Evolutionary conservation across 2,329 filamentous ascomycete genomes (phyloP).

Genomic region (Stemphylium beticola): DNA sequence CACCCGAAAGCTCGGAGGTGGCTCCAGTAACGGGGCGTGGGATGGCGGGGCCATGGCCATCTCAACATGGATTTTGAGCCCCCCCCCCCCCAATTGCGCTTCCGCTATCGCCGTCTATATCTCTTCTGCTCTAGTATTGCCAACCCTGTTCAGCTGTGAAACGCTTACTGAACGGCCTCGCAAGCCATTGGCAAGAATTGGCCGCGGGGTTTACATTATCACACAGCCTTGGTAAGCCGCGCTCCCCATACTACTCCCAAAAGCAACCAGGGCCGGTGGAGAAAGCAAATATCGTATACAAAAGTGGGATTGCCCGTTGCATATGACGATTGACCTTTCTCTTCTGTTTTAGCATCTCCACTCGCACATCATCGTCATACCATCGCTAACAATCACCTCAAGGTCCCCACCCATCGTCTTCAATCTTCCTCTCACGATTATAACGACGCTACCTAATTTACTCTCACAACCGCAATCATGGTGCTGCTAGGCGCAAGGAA

Average conservation of each 20-base stretch:
- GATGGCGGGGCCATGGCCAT: constrained; percentile 17
- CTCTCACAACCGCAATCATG: constrained; percentile 56
- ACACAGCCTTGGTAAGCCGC: constrained; percentile 25
- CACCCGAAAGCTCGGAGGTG: constrained; percentile 10
- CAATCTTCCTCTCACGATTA: constrained; percentile 8
- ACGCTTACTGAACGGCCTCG: constrained; percentile 13
- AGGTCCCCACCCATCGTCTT: constrained; percentile 7
- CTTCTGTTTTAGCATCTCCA: constrained; percentile 5
- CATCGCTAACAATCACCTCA: constrained; percentile 9
- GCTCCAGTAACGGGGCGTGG: constrained; percentile 14
- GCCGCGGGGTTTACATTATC: constrained; percentile 17
- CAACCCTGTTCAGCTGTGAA: not conserved
- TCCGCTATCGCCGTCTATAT: not conserved
- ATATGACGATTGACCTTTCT: constrained; percentile 14
- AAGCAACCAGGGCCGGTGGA: constrained; percentile 24
- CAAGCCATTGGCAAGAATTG: constrained; percentile 18
- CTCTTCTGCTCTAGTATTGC: not conserved
- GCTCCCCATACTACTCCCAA: constrained; percentile 14
- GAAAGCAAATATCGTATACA: constrained; percentile 16
- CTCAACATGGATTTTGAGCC: constrained; percentile 12
- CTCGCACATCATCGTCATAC: constrained; percentile 2
- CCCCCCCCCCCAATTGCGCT: constrained; percentile 11
- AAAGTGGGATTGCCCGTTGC: constrained; percentile 10
- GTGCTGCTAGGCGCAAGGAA: constrained; percentile 70
- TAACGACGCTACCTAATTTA: constrained; percentile 3